Evolutionary conservation across 1,284 basidiomycete species (phyloP), one percentile per base, ranked within the genome.

Genomic region (Cutaneotrichosporon sp.): DNA sequence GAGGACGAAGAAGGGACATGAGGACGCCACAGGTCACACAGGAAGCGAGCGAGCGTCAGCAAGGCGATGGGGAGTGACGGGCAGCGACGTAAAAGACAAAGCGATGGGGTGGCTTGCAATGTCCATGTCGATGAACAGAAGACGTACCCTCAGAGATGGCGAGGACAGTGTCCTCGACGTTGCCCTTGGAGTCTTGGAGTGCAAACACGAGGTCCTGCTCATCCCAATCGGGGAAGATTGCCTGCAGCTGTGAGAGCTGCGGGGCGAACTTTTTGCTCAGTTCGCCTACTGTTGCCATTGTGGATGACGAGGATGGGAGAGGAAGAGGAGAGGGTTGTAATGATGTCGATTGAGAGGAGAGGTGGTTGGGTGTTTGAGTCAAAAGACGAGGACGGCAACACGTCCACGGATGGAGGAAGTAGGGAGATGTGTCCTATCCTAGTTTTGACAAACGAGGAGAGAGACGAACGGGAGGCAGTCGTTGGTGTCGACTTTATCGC

Each of bases 211-310:
- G 60, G 50, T 72, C 72, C 44, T 65, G 61, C 55, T 74, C 63
- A 50, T 75, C 70, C 74, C 74, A 75, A n/a, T 65, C 59, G 12
- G 74, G 74, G 62, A 74, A 75, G 57, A 75, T 71, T 35, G 68
- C 62, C 51, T 66, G 52, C 35, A 75, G 64, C 59, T 70, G 66
- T 6, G 54, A 46, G 9, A 75, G 63, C 60, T 75, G 70, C 7
- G 64, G 59, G 27, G 64, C 54, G 62, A 70, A 73, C 59, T 70
- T 73, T 25, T 55, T 59, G 26, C 64, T 61, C 48, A 73, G 61
- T 46, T 74, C 68, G 52, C 66, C 59, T 42, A 64, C 61, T 53
- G 66, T 62, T 48, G 70, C 63, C 70, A 72, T 72, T 51, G 52
- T 61, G 29, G 37, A 25, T 46, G 41, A 35, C 24, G 34, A 22